phyloP scores from a whole-genome alignment of 345 rosid species.

The Camelina laxa region DNA sequence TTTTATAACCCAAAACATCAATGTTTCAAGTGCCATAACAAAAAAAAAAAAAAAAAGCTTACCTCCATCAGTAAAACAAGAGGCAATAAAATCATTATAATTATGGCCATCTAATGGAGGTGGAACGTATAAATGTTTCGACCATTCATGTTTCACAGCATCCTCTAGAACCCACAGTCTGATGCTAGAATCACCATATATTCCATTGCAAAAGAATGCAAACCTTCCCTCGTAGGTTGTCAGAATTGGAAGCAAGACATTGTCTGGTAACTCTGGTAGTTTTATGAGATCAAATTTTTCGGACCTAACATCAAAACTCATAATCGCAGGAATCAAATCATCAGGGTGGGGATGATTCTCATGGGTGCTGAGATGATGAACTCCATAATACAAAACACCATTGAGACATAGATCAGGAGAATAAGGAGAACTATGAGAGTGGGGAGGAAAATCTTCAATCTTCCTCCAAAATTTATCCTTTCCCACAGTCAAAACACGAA shows the following conservation, averaged over 20 bases:
- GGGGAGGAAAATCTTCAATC: conserved; percentile 28
- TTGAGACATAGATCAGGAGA: conserved; percentile 6
- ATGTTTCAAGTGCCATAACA: too few relatives aligned
- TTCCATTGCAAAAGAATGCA: not conserved
- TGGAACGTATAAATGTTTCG: too few relatives aligned
- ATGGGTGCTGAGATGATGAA: too few relatives aligned
- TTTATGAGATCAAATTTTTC: not conserved
- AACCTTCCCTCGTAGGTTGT: conserved; percentile 13
- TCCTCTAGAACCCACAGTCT: conserved; percentile 26
- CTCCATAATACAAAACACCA: too few relatives aligned
- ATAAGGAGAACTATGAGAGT: not conserved
- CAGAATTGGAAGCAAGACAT: not conserved
- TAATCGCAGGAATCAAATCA: not conserved
- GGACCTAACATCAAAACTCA: conserved; percentile 13
- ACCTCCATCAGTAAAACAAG: not conserved
- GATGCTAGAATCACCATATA: not conserved
- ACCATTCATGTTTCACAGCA: conserved; percentile 27
- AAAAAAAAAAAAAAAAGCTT: too few relatives aligned
- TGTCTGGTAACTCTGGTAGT: not conserved
- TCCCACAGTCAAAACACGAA: conserved; percentile 11
- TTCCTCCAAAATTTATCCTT: conserved; percentile 7
- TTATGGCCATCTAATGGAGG: not conserved
- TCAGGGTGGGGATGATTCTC: too few relatives aligned
- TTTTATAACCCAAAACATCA: too few relatives aligned
- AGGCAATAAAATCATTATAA: not conserved